These are phyloP conservation scores for Alternaria arborescens DNA, from an alignment of 2,329 filamentous ascomycete species.

Conservation along the genomic window DNA sequence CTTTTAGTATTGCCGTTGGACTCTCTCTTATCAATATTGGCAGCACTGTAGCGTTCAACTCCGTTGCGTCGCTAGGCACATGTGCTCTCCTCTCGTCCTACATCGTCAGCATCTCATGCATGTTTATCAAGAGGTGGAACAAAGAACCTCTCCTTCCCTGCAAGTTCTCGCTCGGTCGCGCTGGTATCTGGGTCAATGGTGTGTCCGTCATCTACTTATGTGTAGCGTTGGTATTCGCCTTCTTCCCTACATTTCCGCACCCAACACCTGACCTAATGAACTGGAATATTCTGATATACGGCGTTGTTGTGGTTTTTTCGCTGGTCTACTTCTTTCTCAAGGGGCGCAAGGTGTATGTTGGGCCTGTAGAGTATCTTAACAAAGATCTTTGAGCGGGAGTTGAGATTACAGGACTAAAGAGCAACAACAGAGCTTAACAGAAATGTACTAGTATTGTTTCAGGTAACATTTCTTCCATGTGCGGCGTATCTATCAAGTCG, in stretches of 20 bases:
- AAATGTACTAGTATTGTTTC: too few relatives aligned
- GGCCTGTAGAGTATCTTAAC: slow-evolving; percentile 42
- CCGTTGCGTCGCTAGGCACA: slow-evolving; percentile 33
- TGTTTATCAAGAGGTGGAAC: slow-evolving; percentile 56
- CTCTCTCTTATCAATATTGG: slow-evolving; percentile 55
- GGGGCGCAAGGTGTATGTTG: slow-evolving; percentile 53
- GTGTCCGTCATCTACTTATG: slow-evolving; percentile 26
- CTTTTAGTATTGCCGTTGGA: slow-evolving; percentile 50
- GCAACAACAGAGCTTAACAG: too few relatives aligned
- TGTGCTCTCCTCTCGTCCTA: slow-evolving; percentile 37
- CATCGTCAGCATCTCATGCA: slow-evolving; percentile 52
- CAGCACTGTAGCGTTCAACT: slow-evolving; percentile 47
- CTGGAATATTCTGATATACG: slow-evolving; percentile 58
- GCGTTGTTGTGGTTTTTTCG: slow-evolving; percentile 55
- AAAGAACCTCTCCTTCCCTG: slow-evolving; percentile 54
- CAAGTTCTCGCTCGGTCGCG: slow-evolving; percentile 57
- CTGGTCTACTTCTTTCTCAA: slow-evolving; percentile 54
- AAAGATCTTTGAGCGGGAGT: slow-evolving; percentile 1
- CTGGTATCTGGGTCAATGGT: slow-evolving; percentile 44
- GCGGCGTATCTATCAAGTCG: too few relatives aligned
- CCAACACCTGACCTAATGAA: slow-evolving; percentile 55
- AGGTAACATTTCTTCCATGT: too few relatives aligned
- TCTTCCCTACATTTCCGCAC: slow-evolving; percentile 52
- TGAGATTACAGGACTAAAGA: too few relatives aligned
- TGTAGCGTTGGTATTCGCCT: slow-evolving; percentile 54